Conservation (phyloP, 2,329 filamentous ascomycete species). For the Pyricularia sp. region DNA sequence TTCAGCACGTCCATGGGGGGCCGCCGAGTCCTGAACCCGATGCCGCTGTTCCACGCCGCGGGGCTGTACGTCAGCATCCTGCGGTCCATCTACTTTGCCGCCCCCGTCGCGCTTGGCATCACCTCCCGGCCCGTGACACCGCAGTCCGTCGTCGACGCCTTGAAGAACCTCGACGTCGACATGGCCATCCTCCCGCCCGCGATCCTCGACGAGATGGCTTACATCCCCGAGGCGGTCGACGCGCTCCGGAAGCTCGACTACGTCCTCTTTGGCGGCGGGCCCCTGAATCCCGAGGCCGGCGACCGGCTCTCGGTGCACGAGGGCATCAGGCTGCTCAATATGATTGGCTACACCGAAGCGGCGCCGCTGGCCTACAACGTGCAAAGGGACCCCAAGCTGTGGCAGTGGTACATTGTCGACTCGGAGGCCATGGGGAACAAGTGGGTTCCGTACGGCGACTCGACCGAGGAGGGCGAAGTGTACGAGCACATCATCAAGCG, state of each 20-base stretch:
- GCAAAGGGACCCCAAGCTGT: slow-evolving; percentile 22
- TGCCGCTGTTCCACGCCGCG: slow-evolving; percentile 30
- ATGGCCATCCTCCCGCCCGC: slow-evolving; percentile 24
- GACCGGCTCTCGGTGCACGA: slow-evolving; percentile 22
- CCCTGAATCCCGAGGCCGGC: slow-evolving; percentile 26
- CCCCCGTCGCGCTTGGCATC: slow-evolving; percentile 18
- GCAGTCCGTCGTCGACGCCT: slow-evolving; percentile 21
- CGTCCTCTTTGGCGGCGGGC: slow-evolving; percentile 29
- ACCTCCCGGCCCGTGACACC: slow-evolving; percentile 23
- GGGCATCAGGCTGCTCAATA: slow-evolving; percentile 24
- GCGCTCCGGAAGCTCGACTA: slow-evolving; percentile 22
- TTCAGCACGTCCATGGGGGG: background rate
- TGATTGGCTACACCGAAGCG: slow-evolving; percentile 33
- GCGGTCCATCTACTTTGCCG: slow-evolving; percentile 21
- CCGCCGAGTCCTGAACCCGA: slow-evolving; percentile 8
- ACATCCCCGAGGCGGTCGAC: slow-evolving; percentile 19
- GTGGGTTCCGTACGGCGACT: slow-evolving; percentile 22
- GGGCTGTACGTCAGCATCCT: slow-evolving; percentile 18
- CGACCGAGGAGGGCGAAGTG: slow-evolving; percentile 15
- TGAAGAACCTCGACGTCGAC: slow-evolving; percentile 18
- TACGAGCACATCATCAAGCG: slow-evolving; percentile 30
- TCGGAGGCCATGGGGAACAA: slow-evolving; percentile 29
- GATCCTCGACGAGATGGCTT: slow-evolving; percentile 32
- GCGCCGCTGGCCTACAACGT: slow-evolving; percentile 13
- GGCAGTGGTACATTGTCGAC: slow-evolving; percentile 34